A percentile compares a stretch with the other conserved stretches of the same genome.
Conservation (phyloP, 768 basidiomycete species). For the Phaffia australis region DNA sequence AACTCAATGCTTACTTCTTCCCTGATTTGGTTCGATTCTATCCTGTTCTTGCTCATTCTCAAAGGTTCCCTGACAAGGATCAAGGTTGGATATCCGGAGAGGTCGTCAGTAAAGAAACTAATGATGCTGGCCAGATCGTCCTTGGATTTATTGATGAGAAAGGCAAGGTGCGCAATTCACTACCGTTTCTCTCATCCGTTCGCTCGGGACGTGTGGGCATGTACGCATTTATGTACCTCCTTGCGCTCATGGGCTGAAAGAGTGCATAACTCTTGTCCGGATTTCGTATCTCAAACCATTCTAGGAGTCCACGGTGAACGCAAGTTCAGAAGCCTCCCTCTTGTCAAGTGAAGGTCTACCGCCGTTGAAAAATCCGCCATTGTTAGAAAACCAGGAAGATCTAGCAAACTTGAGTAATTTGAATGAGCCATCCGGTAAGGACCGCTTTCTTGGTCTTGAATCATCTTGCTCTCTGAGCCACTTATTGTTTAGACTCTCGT, state of each 20-base stretch:
- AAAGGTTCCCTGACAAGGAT: slow-evolving; percentile 78
- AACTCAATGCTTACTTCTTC: too few relatives aligned
- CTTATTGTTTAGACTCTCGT: background rate
- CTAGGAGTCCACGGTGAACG: slow-evolving; percentile 68
- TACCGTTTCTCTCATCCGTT: background rate
- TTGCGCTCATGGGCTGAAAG: background rate
- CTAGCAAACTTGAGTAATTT: slow-evolving; percentile 94
- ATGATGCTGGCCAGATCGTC: slow-evolving; percentile 55
- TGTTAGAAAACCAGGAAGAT: slow-evolving; percentile 94
- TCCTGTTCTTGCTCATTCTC: background rate
- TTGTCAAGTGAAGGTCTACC: slow-evolving; percentile 50
- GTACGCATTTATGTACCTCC: background rate
- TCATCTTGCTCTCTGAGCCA: background rate
- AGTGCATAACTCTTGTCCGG: background rate
- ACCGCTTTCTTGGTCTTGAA: background rate
- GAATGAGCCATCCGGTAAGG: slow-evolving; percentile 88
- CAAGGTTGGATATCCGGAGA: slow-evolving; percentile 88
- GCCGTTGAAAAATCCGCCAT: slow-evolving; percentile 88
- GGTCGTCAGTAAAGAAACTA: slow-evolving; percentile 55
- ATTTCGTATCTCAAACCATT: background rate
- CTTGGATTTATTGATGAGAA: slow-evolving; percentile 81
- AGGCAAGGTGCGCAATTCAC: slow-evolving; percentile 55
- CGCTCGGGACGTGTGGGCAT: background rate
- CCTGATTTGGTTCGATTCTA: too few relatives aligned
- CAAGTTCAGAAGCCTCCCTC: slow-evolving; percentile 49